Evolutionary conservation across 371 early-diverging fungal species (phyloP), one percentile per base, ranked within the genome.

Genomic region (Zychaea mexicana): DNA sequence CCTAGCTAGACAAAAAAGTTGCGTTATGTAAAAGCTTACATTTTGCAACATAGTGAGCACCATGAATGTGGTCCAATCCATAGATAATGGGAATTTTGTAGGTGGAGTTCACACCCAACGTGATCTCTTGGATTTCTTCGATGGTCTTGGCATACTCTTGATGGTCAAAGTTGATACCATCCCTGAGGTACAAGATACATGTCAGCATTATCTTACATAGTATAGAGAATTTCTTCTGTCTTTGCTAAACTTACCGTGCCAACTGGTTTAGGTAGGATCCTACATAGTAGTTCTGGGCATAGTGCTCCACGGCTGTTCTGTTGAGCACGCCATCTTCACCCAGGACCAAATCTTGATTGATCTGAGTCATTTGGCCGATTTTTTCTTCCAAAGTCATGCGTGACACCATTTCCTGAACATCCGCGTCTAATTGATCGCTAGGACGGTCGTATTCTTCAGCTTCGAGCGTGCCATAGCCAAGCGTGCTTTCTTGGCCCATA

Each of bases 311-410:
- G 4, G 78, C 79, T 17, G 83, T 78, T 15, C 56, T 54, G 47
- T 85, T 83, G 13, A 80, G 49, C 9, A 60, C 45, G 24, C 85
- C 85, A 66, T 83, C 77, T 32, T 49, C 42, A 24, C 66, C 60
- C 13, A 81, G 36, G 0, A 85, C 69, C 65, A 70, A 26, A 28
- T 69, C 69, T 39, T 76, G 70, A 31, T 86, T 80, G 30, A 89
- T 68, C 67, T 90, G 90, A 7, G 85, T 82, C 87, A 90, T 86
- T 64, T 90, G 90, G 10, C 90, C 90, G 28, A 85, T 79, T 62
- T 89, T 84, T 47, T 90, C 88, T 17, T 69, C 66, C 2, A 86
- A 42, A 0, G 83, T 82, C 85, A 90, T 79, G 26, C 66, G 64
- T 26, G 70, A 70, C 1, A 83, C 71, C 77, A 87, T 76, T 2